phyloP scores from a whole-genome alignment of 176 grass and related monocot genomes.

The Eremochloa ophiuroides region DNA sequence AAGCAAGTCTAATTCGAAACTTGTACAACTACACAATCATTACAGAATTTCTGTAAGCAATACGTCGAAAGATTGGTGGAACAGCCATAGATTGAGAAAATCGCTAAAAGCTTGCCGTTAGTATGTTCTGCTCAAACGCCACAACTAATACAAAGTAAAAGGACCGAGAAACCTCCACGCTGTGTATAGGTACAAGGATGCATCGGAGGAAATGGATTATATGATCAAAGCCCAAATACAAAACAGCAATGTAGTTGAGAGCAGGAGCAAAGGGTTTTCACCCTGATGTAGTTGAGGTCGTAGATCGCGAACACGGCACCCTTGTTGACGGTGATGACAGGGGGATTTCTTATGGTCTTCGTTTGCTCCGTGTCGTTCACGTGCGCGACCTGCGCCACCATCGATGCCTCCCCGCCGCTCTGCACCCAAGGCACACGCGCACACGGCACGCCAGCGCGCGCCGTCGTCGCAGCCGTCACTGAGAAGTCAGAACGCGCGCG shows the following conservation, averaged over 20 bases:
- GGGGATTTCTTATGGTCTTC: constrained; percentile 44
- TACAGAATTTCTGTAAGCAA: not conserved
- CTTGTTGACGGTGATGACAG: constrained; percentile 70
- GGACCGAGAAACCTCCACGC: not conserved
- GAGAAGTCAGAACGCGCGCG: too few relatives aligned
- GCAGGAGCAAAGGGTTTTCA: constrained; percentile 22
- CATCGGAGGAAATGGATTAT: not conserved
- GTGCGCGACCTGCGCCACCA: constrained; percentile 62
- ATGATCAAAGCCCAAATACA: not conserved
- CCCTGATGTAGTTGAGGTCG: constrained; percentile 53
- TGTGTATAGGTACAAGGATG: not conserved
- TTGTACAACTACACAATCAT: not conserved
- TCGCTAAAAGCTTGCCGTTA: not conserved
- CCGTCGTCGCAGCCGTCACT: not conserved
- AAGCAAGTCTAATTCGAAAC: too few relatives aligned
- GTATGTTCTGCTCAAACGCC: not conserved
- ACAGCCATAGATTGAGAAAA: not conserved
- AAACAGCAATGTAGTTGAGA: not conserved
- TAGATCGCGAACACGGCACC: constrained; percentile 54
- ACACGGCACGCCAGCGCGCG: not conserved
- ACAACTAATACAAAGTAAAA: not conserved
- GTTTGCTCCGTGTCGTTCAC: constrained; percentile 38
- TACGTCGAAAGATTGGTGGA: not conserved
- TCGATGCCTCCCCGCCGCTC: constrained; percentile 71
- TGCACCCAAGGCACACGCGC: constrained; percentile 11